These are phyloP conservation scores for Paramyrothecium roridum DNA, from an alignment of 2,329 filamentous ascomycete genomes.

Conservation along the genomic window DNA sequence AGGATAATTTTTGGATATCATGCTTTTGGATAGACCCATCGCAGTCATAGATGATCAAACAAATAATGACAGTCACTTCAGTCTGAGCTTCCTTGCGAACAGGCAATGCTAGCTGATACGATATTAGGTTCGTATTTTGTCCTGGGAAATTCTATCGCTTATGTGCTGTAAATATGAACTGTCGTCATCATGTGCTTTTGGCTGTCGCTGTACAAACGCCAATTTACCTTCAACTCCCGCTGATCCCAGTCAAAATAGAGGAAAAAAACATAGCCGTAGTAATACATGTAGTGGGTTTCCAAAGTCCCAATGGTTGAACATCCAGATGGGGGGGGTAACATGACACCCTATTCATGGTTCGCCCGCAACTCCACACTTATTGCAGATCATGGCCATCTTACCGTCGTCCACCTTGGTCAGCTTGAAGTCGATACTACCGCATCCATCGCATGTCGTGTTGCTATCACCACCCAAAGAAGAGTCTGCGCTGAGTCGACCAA, in stretches of 20 bases:
- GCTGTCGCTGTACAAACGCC: slow-evolving; percentile 7
- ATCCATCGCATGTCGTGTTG: slow-evolving; percentile 4
- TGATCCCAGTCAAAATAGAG: neutral
- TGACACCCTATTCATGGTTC: slow-evolving; percentile 1
- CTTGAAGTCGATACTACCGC: slow-evolving; percentile 5
- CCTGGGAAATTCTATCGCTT: neutral
- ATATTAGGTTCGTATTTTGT: neutral
- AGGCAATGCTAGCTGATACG: too few species aligned
- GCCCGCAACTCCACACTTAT: slow-evolving; percentile 3
- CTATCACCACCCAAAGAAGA: slow-evolving; percentile 15
- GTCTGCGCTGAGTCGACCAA: slow-evolving; percentile 26
- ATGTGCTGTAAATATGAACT: neutral
- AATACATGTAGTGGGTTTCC: neutral
- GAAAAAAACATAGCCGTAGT: slow-evolving; percentile 4
- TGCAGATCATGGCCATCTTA: slow-evolving; percentile 7
- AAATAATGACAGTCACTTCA: too few species aligned
- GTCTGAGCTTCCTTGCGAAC: too few species aligned
- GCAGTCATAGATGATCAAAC: too few species aligned
- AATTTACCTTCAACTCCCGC: neutral
- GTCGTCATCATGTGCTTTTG: slow-evolving; percentile 1
- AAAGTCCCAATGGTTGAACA: neutral
- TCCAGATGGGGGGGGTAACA: slow-evolving; percentile 1
- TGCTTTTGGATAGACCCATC: too few species aligned
- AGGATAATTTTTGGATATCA: too few species aligned
- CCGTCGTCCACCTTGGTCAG: slow-evolving; percentile 3